phyloP scores from a whole-genome alignment of 2,329 filamentous ascomycete genomes.

The Scytalidium sp. region DNA sequence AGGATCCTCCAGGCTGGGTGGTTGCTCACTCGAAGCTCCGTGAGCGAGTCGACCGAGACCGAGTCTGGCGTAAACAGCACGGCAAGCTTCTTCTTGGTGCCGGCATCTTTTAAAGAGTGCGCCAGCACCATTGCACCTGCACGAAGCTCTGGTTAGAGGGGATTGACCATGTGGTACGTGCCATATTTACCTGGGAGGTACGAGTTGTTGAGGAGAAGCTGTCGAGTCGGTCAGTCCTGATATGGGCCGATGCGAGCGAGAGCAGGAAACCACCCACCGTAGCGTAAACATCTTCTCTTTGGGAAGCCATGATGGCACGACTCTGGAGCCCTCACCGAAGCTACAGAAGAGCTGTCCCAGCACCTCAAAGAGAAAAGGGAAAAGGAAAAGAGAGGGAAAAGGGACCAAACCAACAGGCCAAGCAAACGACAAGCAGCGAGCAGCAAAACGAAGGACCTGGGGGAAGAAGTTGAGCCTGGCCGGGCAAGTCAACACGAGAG shows the following conservation, averaged over 20 bases:
- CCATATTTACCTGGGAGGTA: constrained; percentile 78
- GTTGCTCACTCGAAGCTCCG: constrained; percentile 68
- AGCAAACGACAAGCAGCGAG: too few species aligned
- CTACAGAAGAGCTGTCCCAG: constrained; percentile 4
- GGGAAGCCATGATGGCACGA: constrained; percentile 32
- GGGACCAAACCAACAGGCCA: too few species aligned
- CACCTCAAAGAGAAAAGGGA: constrained; percentile 5
- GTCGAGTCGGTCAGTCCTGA: constrained; percentile 17
- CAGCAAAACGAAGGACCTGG: constrained; percentile 2
- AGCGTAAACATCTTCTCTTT: constrained; percentile 60
- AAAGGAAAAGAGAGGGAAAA: constrained; percentile 4
- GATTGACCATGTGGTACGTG: constrained; percentile 8
- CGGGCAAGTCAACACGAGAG: constrained; percentile 1
- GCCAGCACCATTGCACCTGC: constrained; percentile 88
- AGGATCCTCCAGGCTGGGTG: background rate
- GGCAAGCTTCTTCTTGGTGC: constrained; percentile 80
- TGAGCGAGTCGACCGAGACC: constrained; percentile 71
- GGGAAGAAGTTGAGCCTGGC: background rate
- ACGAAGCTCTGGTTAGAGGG: constrained; percentile 18
- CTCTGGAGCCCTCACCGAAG: background rate
- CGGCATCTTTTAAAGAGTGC: constrained; percentile 89
- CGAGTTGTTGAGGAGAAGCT: constrained; percentile 89
- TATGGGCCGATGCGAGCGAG: constrained; percentile 10
- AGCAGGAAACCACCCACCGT: constrained; percentile 42
- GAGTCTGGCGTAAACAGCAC: constrained; percentile 80